Base-by-base conservation (phyloP, 371 early-diverging fungal species). In the Mortierella sp. region DNA sequence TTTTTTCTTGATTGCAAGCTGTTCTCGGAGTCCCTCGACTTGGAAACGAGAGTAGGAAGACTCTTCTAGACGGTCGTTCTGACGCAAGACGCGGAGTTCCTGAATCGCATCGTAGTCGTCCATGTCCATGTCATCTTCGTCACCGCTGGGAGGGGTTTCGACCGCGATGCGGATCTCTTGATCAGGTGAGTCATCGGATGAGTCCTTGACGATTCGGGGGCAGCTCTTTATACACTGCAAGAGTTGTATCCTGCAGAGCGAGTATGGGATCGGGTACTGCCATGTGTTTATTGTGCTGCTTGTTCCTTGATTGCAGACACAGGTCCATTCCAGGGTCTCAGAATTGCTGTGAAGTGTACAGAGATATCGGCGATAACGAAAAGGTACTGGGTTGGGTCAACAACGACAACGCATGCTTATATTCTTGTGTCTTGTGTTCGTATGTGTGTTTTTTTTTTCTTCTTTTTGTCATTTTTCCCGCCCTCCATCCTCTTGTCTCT, bases 221-320 rank as follows among this genome's bases (percentile, higher is more conserved):
- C 78, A 84, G 2, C 70, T 24, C 44, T 77, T 52, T 28, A 84
- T 31, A 72, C 85, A 81, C 8, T 7, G 19, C 58, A 76, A 50
- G 3, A 81, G 76, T 11, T 77, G 47, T n/a, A 60, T 74, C 34
- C 75, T 81, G 77, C 85, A 85, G 13, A 81, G 82, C 57, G 79
- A 79, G 82, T 79, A 85, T 21, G 80, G 85, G 31, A 85, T 71
- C 19, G 82, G 85, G 52, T 79, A 70, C 50, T 85, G 79, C 79
- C 79, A 85, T 31, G 63, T 50, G 42, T 74, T 50, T 42, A 76
- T 55, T 9, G 26, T n/a, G 24, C 76, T 79, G 21, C 0, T 48
- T 8, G 21, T 70, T 1, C 75, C 77, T 34, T 31, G 45, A 2
- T 50, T 24, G 47, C 82, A 85, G 24, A 72, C 54, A 34, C 82